Conservation (phyloP, 139 green algal species). For the Diplosphaera chodatii region DNA sequence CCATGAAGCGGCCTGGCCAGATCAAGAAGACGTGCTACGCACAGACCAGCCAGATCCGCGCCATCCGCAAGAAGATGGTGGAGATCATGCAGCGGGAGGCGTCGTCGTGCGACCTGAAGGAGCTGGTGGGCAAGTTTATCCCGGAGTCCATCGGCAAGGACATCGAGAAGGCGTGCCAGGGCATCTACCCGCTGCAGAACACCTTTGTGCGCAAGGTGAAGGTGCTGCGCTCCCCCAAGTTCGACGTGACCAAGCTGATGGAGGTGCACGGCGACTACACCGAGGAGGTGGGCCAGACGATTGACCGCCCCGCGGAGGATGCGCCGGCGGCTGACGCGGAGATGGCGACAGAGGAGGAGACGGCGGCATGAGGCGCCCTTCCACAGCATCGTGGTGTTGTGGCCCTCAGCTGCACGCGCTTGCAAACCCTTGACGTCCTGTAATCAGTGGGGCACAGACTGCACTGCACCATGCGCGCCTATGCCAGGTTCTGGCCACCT, state of each 20-base stretch:
- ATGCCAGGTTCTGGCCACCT: too few relatives aligned
- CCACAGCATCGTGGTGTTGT: too few relatives aligned
- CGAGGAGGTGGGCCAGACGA: constrained; percentile 44
- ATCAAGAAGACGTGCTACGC: constrained; percentile 95
- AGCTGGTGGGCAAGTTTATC: constrained; percentile 98
- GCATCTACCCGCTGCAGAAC: constrained; percentile 93
- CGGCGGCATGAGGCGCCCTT: too few relatives aligned
- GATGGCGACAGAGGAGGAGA: constrained; percentile 19
- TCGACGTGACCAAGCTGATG: constrained; percentile 98
- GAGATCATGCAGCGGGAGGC: constrained; percentile 97
- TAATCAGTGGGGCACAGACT: too few relatives aligned
- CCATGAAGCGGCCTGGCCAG: constrained; percentile 88
- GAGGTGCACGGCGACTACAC: constrained; percentile 94
- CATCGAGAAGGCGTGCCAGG: constrained; percentile 93
- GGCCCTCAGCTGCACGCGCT: too few relatives aligned
- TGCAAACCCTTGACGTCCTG: too few relatives aligned
- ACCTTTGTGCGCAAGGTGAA: constrained; percentile 97
- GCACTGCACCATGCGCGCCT: too few relatives aligned
- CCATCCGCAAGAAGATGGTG: constrained; percentile 97
- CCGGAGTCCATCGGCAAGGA: constrained; percentile 97
- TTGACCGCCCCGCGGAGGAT: constrained; percentile 36
- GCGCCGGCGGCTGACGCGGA: constrained; percentile 5
- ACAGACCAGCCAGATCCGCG: constrained; percentile 62
- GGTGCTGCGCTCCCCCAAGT: constrained; percentile 96
- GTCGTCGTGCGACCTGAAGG: constrained; percentile 91